Conservation (phyloP, 164 flowering plant species). For the Saururus chinensis region DNA sequence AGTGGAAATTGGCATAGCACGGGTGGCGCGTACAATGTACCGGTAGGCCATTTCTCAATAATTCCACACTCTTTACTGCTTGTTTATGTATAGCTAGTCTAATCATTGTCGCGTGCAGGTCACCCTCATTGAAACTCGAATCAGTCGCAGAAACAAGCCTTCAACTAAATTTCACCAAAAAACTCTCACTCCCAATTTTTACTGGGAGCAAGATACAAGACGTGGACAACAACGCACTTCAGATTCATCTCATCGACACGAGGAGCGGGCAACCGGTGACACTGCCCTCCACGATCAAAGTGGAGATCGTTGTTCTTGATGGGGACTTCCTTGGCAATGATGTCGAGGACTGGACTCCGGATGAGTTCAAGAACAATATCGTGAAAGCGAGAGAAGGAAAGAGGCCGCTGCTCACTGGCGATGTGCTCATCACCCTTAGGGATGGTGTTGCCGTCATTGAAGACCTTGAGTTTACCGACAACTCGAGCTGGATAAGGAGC, state of each 20-base stretch:
- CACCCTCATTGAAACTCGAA: slow-evolving; percentile 40
- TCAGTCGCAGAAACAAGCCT: slow-evolving; percentile 31
- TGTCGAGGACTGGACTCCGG: slow-evolving; percentile 29
- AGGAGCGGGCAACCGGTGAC: slow-evolving; percentile 4
- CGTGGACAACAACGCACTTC: slow-evolving; percentile 25
- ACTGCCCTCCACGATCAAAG: slow-evolving; percentile 25
- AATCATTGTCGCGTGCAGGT: slow-evolving; percentile 1
- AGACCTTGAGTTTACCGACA: slow-evolving; percentile 55
- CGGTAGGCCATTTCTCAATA: slow-evolving; percentile 7
- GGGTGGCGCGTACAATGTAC: slow-evolving; percentile 8
- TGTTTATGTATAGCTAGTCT: background rate
- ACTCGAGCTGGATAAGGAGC: slow-evolving; percentile 73
- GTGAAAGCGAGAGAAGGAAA: slow-evolving; percentile 49
- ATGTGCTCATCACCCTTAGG: slow-evolving; percentile 28
- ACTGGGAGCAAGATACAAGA: slow-evolving; percentile 48
- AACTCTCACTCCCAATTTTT: slow-evolving; percentile 46
- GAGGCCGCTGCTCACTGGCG: slow-evolving; percentile 58
- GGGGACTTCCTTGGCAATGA: slow-evolving; percentile 43
- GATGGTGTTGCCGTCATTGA: slow-evolving; percentile 31
- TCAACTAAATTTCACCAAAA: slow-evolving; percentile 30
- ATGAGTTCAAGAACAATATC: slow-evolving; percentile 36
- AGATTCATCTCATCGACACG: slow-evolving; percentile 28
- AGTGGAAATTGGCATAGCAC: slow-evolving; percentile 31
- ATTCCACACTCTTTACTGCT: background rate
- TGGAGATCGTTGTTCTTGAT: slow-evolving; percentile 50